Conservation (phyloP, 768 basidiomycete genomes). For the Lentinula lateritia region DNA sequence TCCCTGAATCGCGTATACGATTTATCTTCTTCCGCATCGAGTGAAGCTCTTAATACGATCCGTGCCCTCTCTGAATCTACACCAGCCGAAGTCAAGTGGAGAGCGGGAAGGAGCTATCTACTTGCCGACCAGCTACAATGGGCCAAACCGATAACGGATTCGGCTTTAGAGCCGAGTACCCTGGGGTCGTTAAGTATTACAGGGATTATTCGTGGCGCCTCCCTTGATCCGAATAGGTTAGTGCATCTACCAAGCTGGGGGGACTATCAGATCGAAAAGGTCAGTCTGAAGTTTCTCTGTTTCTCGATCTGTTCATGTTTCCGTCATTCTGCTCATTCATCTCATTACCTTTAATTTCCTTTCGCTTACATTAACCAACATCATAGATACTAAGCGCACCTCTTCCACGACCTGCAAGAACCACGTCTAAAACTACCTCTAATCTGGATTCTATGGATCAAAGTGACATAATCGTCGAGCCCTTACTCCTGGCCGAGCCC, state of each 20-base stretch:
- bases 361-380: not conserved
- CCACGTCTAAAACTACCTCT: constrained; percentile 22
- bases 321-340: no score
- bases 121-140: constrained; percentile 61
- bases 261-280: constrained; percentile 82
- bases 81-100: constrained; percentile 75
- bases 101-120: constrained; percentile 74
- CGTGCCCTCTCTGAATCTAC: constrained; percentile 81
- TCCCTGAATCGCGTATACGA: constrained; percentile 74
- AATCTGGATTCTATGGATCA: constrained; percentile 5
- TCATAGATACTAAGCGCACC: constrained; percentile 68
- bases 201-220: constrained; percentile 77
- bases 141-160: constrained; percentile 21
- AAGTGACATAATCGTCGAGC: constrained; percentile 57
- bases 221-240: constrained; percentile 76
- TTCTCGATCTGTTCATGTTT: not conserved
- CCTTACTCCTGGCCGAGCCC: constrained; percentile 59
- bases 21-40: constrained; percentile 36
- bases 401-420: constrained; percentile 30
- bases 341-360: not conserved
- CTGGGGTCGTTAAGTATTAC: constrained; percentile 63
- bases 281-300: constrained; percentile 24
- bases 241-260: constrained; percentile 85
- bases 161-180: constrained; percentile 9
- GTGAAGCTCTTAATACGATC: constrained; percentile 69